Percentiles rank a stretch among this genome's conserved stretches.
phyloP scores from a whole-genome alignment of 164 flowering plant species.

The Amborella trichopoda region DNA sequence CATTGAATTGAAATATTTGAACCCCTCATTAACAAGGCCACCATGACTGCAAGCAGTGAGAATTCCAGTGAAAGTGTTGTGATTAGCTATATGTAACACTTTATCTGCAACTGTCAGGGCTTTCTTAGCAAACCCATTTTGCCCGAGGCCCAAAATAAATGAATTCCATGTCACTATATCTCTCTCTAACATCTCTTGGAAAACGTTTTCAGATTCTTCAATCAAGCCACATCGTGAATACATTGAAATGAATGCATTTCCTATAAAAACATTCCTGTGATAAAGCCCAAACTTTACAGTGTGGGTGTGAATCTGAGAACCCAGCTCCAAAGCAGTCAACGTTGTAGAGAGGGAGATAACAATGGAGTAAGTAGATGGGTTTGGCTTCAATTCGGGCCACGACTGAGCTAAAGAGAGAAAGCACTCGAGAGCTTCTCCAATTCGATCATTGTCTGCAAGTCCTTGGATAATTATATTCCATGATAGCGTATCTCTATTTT shows the following conservation, averaged over 20 bases:
- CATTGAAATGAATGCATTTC: constrained; percentile 5
- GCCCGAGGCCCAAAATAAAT: constrained; percentile 16
- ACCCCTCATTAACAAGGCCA: constrained; percentile 20
- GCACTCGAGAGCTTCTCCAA: constrained; percentile 11
- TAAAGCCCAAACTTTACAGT: constrained; percentile 2
- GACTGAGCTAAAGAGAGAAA: constrained; percentile 8
- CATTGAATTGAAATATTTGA: constrained; percentile 18
- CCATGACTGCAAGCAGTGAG: constrained; percentile 20
- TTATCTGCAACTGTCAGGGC: constrained; percentile 17
- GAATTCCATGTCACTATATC: constrained; percentile 21
- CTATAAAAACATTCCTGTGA: constrained; percentile 4
- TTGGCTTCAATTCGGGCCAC: constrained; percentile 5
- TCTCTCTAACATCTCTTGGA: constrained; percentile 12
- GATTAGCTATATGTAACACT: constrained; percentile 13
- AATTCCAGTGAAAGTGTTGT: constrained; percentile 16
- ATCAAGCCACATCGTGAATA: constrained; percentile 4
- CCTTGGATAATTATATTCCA: constrained; percentile 21
- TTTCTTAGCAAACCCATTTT: constrained; percentile 19
- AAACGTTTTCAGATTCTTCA: constrained; percentile 2
- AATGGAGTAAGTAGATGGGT: constrained; percentile 3
- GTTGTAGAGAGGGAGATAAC: constrained; percentile 4
- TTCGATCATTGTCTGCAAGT: constrained; percentile 14
- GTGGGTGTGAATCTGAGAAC: constrained; percentile 1
- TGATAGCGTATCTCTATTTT: constrained; percentile 16
- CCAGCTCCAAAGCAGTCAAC: constrained; percentile 1